These are phyloP conservation scores for Vitis labrusca DNA, from an alignment of 164 flowering plant species.

Conservation along the genomic window DNA sequence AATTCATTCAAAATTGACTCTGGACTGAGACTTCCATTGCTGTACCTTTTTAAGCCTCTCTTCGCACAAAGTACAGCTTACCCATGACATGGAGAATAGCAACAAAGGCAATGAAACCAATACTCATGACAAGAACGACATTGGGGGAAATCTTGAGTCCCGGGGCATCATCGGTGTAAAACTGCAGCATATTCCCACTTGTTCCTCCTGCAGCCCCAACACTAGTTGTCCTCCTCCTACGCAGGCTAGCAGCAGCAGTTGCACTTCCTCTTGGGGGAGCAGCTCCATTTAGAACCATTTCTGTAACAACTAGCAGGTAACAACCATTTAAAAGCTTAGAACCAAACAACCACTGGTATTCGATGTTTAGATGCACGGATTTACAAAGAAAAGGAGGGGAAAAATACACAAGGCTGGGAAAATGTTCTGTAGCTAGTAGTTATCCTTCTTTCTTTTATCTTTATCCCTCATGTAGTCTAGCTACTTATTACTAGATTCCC, in stretches of 20 bases:
- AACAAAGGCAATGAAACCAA: slow-evolving; percentile 82
- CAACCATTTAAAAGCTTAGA: no score
- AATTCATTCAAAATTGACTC: no score
- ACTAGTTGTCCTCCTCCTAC: slow-evolving; percentile 61
- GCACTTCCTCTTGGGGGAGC: slow-evolving; percentile 75
- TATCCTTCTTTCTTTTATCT: no score
- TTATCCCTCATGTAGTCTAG: no score
- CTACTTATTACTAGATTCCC: no score
- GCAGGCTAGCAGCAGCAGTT: slow-evolving; percentile 71
- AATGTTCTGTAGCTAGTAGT: no score
- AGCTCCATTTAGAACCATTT: slow-evolving; percentile 54
- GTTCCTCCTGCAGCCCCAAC: slow-evolving; percentile 55
- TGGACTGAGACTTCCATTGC: not conserved
- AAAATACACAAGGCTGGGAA: no score
- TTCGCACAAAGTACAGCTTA: slow-evolving; percentile 66
- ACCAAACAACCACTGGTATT: no score
- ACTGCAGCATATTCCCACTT: slow-evolving; percentile 76
- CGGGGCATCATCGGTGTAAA: slow-evolving; percentile 85
- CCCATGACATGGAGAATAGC: slow-evolving; percentile 82
- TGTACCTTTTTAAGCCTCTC: slow-evolving; percentile 25
- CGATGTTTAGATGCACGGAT: no score
- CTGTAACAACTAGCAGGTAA: no score
- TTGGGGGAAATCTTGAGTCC: slow-evolving; percentile 85
- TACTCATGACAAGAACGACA: slow-evolving; percentile 86
- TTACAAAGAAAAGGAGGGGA: no score